Evolutionary conservation across 2,329 filamentous ascomycete species (phyloP).

Genomic region (Colletotrichum sublineola): DNA sequence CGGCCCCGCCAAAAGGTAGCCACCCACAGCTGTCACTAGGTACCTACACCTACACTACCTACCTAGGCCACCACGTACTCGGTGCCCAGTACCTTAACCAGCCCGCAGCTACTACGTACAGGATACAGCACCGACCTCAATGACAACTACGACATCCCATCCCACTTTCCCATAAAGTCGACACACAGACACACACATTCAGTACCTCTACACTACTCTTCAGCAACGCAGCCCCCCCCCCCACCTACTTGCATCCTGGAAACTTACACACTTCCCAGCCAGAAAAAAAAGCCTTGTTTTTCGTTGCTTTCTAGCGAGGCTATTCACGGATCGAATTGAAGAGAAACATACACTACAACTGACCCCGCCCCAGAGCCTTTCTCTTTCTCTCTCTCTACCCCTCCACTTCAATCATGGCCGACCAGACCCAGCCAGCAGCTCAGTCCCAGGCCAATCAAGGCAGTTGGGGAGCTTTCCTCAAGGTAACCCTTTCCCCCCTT

Average conservation of each 20-base stretch:
- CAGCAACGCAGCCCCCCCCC: not conserved
- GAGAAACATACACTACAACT: not conserved
- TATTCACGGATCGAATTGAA: not conserved
- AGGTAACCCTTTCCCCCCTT: constrained; percentile 15
- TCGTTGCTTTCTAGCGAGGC: not conserved
- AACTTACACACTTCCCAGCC: constrained; percentile 7
- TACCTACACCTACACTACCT: too few relatives aligned
- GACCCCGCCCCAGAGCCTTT: not conserved
- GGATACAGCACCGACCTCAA: not conserved
- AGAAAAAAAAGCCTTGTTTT: not conserved
- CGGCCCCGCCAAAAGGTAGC: not conserved
- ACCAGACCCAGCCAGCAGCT: constrained; percentile 30
- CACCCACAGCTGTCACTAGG: not conserved
- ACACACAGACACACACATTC: not conserved
- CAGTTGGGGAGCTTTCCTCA: constrained; percentile 39
- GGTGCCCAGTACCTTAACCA: too few relatives aligned
- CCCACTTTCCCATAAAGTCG: constrained; percentile 30
- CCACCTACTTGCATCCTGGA: not conserved
- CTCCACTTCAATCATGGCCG: constrained; percentile 14
- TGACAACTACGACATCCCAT: constrained; percentile 27
- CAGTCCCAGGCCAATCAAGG: constrained; percentile 29
- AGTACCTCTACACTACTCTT: not conserved
- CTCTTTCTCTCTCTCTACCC: too few relatives aligned
- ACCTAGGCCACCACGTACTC: not conserved
- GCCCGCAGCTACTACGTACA: not conserved